phyloP scores from a whole-genome alignment of 495 filamentous ascomycete species.

The Penicillium mononematosum region DNA sequence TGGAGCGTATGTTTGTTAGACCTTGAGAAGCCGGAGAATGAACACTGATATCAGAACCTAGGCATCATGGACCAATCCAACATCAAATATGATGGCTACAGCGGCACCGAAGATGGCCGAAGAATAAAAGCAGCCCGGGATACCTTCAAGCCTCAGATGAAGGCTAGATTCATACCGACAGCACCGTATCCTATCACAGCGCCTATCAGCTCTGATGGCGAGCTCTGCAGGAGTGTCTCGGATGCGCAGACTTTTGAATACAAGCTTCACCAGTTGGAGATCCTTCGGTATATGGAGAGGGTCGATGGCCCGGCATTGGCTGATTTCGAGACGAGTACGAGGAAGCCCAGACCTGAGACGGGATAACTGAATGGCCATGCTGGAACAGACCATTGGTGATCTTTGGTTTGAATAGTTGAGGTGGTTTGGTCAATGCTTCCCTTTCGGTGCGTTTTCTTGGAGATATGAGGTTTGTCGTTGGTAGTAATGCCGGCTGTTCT shows the following conservation, averaged over 20 bases:
- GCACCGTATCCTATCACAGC: constrained; percentile 2
- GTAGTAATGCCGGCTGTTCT: background rate
- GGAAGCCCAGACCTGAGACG: background rate
- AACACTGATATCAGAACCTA: background rate
- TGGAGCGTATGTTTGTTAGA: constrained; percentile 1
- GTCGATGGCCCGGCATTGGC: background rate
- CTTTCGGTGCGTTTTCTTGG: background rate
- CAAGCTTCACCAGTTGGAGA: constrained; percentile 11
- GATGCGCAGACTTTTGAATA: constrained; percentile 9
- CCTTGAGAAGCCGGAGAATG: too few species aligned
- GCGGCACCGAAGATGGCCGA: background rate
- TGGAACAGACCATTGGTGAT: background rate
- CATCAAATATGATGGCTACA: constrained; percentile 1
- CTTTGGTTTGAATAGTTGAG: background rate
- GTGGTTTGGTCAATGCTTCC: background rate
- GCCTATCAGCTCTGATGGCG: background rate
- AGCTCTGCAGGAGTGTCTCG: constrained; percentile 1
- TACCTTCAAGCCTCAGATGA: background rate
- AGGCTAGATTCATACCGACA: background rate
- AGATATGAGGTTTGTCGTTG: background rate
- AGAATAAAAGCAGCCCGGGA: background rate
- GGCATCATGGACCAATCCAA: background rate
- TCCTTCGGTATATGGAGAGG: constrained; percentile 8
- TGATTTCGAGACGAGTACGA: background rate
- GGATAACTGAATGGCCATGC: background rate